phyloP scores from a whole-genome alignment of 139 green algal genomes.

The Coccomyxa sp. region DNA sequence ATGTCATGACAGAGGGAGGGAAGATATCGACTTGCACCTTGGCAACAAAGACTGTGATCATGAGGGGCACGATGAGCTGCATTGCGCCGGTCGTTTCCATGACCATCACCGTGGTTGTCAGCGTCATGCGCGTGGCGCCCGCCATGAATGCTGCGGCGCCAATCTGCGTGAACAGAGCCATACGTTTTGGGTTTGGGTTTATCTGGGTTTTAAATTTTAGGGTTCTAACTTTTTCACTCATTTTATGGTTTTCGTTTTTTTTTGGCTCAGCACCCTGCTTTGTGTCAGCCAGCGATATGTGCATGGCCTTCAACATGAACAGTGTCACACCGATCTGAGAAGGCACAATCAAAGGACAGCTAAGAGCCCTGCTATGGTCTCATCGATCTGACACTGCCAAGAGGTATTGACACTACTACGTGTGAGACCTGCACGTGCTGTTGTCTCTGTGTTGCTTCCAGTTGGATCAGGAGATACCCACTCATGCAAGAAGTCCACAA shows the following conservation, averaged over 20 bases:
- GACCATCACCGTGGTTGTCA: slow-evolving; percentile 71
- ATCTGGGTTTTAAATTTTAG: too few relatives aligned
- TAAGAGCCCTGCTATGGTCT: too few relatives aligned
- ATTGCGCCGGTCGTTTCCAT: slow-evolving; percentile 75
- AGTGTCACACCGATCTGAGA: neutral
- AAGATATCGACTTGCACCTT: slow-evolving; percentile 30
- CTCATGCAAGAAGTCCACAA: neutral
- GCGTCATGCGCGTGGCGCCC: slow-evolving; percentile 69
- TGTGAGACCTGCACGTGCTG: too few relatives aligned
- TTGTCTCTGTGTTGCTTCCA: neutral
- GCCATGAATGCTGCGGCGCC: slow-evolving; percentile 41
- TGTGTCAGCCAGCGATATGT: neutral
- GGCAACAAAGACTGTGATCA: slow-evolving; percentile 64
- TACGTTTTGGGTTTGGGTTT: too few relatives aligned
- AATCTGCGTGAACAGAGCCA: neutral
- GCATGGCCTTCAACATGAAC: neutral
- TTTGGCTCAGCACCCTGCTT: neutral
- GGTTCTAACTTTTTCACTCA: too few relatives aligned
- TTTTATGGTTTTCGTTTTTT: too few relatives aligned
- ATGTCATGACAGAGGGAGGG: too few relatives aligned
- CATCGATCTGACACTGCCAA: neutral
- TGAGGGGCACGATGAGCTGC: slow-evolving; percentile 69
- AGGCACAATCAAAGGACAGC: too few relatives aligned
- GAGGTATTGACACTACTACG: too few relatives aligned
- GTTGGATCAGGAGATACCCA: neutral